These are phyloP conservation scores for Phycomyces nitens DNA, from an alignment of 192 early-diverging fungal genomes.

Conservation along the genomic window DNA sequence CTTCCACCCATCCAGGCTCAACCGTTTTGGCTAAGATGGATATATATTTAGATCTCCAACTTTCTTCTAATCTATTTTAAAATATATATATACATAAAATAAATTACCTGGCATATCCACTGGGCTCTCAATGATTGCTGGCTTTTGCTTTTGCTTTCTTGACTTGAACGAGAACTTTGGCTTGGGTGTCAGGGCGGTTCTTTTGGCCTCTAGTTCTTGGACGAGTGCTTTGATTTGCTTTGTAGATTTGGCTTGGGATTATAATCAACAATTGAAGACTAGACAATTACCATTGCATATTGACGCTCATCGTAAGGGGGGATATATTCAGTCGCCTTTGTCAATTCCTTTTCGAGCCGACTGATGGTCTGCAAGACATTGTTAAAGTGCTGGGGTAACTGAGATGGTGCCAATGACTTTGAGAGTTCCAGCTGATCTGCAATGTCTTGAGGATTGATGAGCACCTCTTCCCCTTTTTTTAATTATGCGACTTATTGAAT, in stretches of 20 bases:
- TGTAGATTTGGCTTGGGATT: background rate
- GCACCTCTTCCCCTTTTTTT: too few species aligned
- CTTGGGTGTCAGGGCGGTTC: conserved; percentile 48
- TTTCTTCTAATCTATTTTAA: too few species aligned
- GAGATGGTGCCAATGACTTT: conserved; percentile 16
- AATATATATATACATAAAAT: background rate
- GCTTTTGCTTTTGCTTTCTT: conserved; percentile 22
- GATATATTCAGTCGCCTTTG: conserved; percentile 60
- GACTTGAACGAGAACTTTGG: conserved; percentile 70
- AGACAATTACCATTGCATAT: conserved; percentile 50
- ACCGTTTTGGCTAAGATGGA: too few species aligned
- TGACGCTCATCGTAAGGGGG: conserved; percentile 68
- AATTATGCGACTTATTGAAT: too few species aligned
- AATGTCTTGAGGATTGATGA: too few species aligned
- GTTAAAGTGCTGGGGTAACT: conserved; percentile 36
- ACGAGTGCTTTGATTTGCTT: conserved; percentile 50
- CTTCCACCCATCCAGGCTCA: background rate
- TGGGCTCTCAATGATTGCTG: background rate
- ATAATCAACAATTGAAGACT: too few species aligned
- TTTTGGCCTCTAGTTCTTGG: conserved; percentile 33
- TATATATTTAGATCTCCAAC: too few species aligned
- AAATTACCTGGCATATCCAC: background rate
- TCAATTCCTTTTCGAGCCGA: conserved; percentile 54
- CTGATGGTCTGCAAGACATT: conserved; percentile 45
- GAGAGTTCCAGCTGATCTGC: conserved; percentile 9